These are phyloP conservation scores for Claviceps sp. DNA, from an alignment of 2,329 filamentous ascomycete genomes.

Conservation along the genomic window DNA sequence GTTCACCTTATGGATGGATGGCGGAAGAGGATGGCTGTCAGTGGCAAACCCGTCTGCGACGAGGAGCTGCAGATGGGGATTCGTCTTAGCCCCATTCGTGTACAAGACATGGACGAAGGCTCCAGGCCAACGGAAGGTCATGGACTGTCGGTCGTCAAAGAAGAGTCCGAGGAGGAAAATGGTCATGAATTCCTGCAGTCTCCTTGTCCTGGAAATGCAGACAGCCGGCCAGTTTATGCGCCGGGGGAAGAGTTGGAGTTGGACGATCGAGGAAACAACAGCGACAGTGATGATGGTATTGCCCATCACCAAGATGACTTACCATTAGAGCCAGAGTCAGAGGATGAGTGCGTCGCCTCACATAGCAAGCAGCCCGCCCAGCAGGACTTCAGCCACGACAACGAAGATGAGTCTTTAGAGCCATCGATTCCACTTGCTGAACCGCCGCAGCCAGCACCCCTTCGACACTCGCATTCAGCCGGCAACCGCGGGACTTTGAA, in stretches of 20 bases:
- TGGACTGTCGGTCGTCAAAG: slow-evolving; percentile 32
- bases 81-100: slow-evolving; percentile 44
- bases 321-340: slow-evolving; percentile 12
- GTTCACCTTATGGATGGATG: slow-evolving; percentile 85
- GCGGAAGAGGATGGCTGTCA: slow-evolving; percentile 66
- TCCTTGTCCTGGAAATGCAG: slow-evolving; percentile 12
- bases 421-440: slow-evolving; percentile 34
- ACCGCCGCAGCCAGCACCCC: slow-evolving; percentile 34
- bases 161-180: slow-evolving; percentile 28
- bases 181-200: slow-evolving; percentile 11
- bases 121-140: slow-evolving; percentile 16
- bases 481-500: slow-evolving; percentile 30
- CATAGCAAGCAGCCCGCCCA: slow-evolving; percentile 21
- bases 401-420: slow-evolving; percentile 9
- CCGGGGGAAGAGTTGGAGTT: slow-evolving; percentile 7
- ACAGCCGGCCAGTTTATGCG: slow-evolving; percentile 1
- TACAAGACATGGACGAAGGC: slow-evolving; percentile 37
- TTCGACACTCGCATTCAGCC: slow-evolving; percentile 37
- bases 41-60: slow-evolving; percentile 55
- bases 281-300: slow-evolving; percentile 25
- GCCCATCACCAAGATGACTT: slow-evolving; percentile 32
- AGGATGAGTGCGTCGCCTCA: slow-evolving; percentile 28
- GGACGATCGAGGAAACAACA: slow-evolving; percentile 14
- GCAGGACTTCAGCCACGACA: slow-evolving; percentile 10
- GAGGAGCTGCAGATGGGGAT: slow-evolving; percentile 57